These are phyloP conservation scores for Massariosphaeria phaeospora DNA, from an alignment of 495 filamentous ascomycete genomes.

Conservation along the genomic window DNA sequence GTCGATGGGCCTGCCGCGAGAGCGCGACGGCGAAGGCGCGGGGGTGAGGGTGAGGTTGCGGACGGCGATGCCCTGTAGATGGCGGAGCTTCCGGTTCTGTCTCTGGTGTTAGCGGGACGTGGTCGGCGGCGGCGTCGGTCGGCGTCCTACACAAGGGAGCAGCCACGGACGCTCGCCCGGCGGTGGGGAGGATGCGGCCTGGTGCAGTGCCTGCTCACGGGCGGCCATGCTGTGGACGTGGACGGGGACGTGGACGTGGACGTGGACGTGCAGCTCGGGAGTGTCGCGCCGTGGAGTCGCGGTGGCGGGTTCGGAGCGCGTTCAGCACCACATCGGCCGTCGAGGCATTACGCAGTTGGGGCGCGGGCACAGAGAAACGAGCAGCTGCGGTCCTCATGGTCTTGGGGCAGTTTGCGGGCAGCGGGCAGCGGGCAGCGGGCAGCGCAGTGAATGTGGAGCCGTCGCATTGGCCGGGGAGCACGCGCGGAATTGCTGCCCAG, in stretches of 20 bases:
- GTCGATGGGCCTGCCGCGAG: conserved; percentile 71
- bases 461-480: conserved; percentile 4
- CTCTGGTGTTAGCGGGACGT: conserved; percentile 3
- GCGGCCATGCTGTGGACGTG: conserved; percentile 23
- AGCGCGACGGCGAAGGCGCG: conserved; percentile 38
- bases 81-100: conserved; percentile 82
- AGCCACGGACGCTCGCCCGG: conserved; percentile 49
- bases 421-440: not conserved
- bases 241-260: not conserved
- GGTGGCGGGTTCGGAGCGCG: not conserved
- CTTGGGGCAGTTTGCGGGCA: not conserved
- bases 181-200: conserved; percentile 1
- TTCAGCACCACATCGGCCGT: not conserved
- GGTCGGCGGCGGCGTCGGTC: conserved; percentile 6
- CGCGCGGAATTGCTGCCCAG: too few species aligned
- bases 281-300: conserved; percentile 1
- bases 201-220: too few species aligned
- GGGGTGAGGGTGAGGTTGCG: conserved; percentile 70
- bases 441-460: conserved; percentile 4
- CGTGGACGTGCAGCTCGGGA: too few species aligned
- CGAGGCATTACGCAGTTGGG: not conserved
- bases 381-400: not conserved
- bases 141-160: conserved; percentile 46
- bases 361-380: not conserved
- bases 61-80: conserved; percentile 79